Evolutionary conservation across 495 filamentous ascomycete species (phyloP).

Genomic region (Neurospora terricola): DNA sequence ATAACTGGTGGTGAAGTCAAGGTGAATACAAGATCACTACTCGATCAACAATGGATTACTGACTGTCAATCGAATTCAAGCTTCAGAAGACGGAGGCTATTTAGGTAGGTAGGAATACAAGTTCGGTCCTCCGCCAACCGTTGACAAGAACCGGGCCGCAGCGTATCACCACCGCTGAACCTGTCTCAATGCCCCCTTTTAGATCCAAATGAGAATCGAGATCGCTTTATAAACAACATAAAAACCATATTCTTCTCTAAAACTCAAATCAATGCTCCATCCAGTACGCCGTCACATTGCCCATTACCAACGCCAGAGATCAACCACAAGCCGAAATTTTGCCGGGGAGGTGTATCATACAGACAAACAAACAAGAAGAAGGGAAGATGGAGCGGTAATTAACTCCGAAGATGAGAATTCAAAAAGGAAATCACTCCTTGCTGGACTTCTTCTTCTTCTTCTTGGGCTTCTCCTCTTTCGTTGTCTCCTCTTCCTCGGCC

Average conservation of each 20-base stretch:
- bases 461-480: conserved; percentile 31
- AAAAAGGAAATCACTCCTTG: conserved; percentile 20
- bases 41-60: not conserved
- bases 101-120: not conserved
- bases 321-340: conserved; percentile 13
- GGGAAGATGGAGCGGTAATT: not conserved
- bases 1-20: not conserved
- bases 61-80: not conserved
- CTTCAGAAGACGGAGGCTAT: not conserved
- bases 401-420: not conserved
- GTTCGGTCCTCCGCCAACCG: not conserved
- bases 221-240: conserved; percentile 9
- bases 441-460: conserved; percentile 40
- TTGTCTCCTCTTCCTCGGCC: conserved; percentile 19
- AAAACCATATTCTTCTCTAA: conserved; percentile 4
- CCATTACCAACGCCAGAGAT: conserved; percentile 24
- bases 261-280: conserved; percentile 11
- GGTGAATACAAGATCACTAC: not conserved
- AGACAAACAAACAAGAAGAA: conserved; percentile 15
- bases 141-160: not conserved
- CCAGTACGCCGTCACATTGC: conserved; percentile 18
- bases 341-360: conserved; percentile 28
- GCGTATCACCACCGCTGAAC: not conserved
- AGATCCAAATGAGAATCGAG: conserved; percentile 11
- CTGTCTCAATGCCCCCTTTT: conserved; percentile 6